Percentiles rank a stretch among this genome's conserved stretches.
Conservation (phyloP, 164 flowering plant species). For the Aristolochia fimbriata region DNA sequence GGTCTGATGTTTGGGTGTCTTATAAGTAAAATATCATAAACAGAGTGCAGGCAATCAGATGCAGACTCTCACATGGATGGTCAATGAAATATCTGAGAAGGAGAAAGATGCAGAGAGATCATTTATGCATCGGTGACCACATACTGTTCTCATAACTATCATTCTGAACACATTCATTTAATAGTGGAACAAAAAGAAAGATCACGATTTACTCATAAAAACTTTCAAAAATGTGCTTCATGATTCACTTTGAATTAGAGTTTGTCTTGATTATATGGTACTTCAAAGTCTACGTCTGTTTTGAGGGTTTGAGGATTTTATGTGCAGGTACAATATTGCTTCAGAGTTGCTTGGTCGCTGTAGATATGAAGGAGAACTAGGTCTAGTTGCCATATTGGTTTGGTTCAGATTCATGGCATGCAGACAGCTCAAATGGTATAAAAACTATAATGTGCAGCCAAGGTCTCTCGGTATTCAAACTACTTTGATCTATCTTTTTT, state of each 20-base stretch:
- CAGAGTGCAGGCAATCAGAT: conserved; percentile 65
- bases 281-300: too few species aligned
- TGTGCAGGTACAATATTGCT: conserved; percentile 88
- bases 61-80: conserved; percentile 70
- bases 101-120: conserved; percentile 96
- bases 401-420: conserved; percentile 99
- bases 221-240: too few species aligned
- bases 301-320: conserved; percentile 1
- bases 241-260: too few species aligned
- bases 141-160: too few species aligned
- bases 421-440: conserved; percentile 95
- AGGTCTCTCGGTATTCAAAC: conserved; percentile 42
- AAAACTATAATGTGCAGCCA: conserved; percentile 97
- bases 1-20: not conserved
- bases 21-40: not conserved
- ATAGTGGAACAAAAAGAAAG: too few species aligned
- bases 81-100: conserved; percentile 63
- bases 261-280: too few species aligned
- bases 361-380: conserved; percentile 59
- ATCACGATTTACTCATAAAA: too few species aligned
- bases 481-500: not conserved
- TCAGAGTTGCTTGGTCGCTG: conserved; percentile 78
- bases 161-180: too few species aligned
- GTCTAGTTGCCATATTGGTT: conserved; percentile 89
- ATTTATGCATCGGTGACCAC: conserved; percentile 88